Base-by-base conservation (phyloP, 768 basidiomycete genomes). In the Tricholoma sp. region DNA sequence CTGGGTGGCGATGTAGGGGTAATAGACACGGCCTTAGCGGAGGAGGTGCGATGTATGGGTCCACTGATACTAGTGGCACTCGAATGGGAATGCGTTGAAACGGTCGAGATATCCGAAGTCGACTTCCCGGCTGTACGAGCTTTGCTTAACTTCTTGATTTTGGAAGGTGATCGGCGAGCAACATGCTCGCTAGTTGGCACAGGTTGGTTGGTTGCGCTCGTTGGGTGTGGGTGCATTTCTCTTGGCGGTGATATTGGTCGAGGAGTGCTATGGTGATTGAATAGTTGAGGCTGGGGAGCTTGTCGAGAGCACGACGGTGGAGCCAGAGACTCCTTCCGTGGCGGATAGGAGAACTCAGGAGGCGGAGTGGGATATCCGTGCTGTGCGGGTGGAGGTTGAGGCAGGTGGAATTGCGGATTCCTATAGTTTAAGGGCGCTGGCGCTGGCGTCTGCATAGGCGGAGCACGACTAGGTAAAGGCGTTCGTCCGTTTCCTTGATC, bases 111-210 rank as follows among this genome's bases (percentile, higher is more conserved):
- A 39, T 57, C 55, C 18, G 55, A 47, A 18, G 57, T 41, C 12
- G 51, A 31, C 49, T 64, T 59, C 9, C 53, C 34, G 0, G 60
- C 60, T 16, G 57, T 61, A 10, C 69, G 66, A 16, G 65, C 35
- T 47, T 71, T 73, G 59, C 70, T 72, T 47, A 70, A 62, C 61
- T 70, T 71, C 29, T 63, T 64, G 16, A 59, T 39, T 11, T 69
- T 65, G 10, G 65, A 57, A 11, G 68, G 61, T 1, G 64, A 34
- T 50, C 55, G 61, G 35, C 34, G 53, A 21, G 51, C 12, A 14
- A 22, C 37, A 53, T 22, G 32, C 24, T 39, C 35, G 19, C 24
- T 37, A 3, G 16, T 19, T 43, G 19, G 52, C 39, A 37, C 22
- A 49, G 11, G 4, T 7, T 50, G 47, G 3, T n/a, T 29, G 10